Conservation (phyloP, 2,329 filamentous ascomycete species). For the Aquanectria penicillioides region DNA sequence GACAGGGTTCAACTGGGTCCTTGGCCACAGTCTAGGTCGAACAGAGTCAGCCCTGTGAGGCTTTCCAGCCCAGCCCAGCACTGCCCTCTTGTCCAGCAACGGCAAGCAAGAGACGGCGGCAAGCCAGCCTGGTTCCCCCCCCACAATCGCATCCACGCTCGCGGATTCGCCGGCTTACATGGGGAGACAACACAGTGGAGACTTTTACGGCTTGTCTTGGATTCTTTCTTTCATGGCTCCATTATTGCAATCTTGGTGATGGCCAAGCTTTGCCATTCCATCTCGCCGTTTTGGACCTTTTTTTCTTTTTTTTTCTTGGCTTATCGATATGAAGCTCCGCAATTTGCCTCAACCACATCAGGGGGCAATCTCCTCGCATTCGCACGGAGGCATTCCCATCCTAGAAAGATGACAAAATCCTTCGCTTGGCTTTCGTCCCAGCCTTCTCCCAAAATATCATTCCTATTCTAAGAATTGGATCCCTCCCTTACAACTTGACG, state of each 20-base stretch:
- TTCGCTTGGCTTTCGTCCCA: too few species aligned
- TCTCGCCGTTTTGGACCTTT: too few species aligned
- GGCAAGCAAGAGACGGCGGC: background rate
- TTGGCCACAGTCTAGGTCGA: background rate
- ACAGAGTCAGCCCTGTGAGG: conserved; percentile 25
- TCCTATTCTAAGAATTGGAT: too few species aligned
- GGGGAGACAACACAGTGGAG: background rate
- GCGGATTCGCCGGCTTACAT: background rate
- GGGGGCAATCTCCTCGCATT: too few species aligned
- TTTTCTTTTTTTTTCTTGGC: too few species aligned
- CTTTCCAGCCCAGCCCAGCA: conserved; percentile 10
- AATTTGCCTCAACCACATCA: too few species aligned
- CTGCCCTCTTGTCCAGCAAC: conserved; percentile 2
- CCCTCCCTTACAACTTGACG: too few species aligned
- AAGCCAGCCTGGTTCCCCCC: background rate
- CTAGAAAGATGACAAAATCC: too few species aligned
- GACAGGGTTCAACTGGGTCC: background rate
- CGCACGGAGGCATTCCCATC: too few species aligned
- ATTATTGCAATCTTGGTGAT: background rate
- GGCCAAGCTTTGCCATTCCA: background rate
- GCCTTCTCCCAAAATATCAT: too few species aligned
- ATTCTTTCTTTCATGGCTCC: background rate
- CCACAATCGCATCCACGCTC: background rate
- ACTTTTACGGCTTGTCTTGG: too few species aligned
- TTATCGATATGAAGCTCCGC: too few species aligned